These are phyloP conservation scores for Lophium mytilinum DNA, from an alignment of 495 filamentous ascomycete species.

Conservation along the genomic window DNA sequence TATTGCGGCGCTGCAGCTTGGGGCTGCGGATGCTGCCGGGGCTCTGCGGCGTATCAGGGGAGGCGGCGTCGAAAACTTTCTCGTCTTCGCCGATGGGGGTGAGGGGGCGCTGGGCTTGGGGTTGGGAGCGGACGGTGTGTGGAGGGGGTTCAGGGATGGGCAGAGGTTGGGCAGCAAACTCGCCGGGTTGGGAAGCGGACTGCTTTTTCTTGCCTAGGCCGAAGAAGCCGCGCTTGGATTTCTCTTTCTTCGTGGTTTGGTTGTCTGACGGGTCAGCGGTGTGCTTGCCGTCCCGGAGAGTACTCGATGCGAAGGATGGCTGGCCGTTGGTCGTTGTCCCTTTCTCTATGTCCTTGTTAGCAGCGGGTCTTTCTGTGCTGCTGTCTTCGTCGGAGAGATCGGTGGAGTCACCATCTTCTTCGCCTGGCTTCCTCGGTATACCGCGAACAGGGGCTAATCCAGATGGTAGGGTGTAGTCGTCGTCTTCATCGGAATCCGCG, in stretches of 20 bases:
- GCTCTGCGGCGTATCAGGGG: background rate
- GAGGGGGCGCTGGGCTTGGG: slow-evolving; percentile 8
- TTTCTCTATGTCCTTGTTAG: slow-evolving; percentile 25
- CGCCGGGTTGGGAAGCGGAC: background rate
- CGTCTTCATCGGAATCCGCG: slow-evolving; percentile 75
- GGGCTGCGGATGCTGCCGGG: slow-evolving; percentile 7
- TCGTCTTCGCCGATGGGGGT: slow-evolving; percentile 20
- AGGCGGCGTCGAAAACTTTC: slow-evolving; percentile 3
- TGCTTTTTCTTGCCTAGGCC: slow-evolving; percentile 31
- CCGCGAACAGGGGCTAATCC: slow-evolving; percentile 53
- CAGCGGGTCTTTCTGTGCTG: slow-evolving; percentile 22
- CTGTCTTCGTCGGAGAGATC: slow-evolving; percentile 56
- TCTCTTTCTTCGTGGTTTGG: slow-evolving; percentile 12
- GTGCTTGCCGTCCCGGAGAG: slow-evolving; percentile 18
- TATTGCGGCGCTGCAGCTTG: slow-evolving; percentile 21
- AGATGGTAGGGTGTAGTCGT: slow-evolving; percentile 30
- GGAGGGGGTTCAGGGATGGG: background rate
- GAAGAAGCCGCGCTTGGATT: slow-evolving; percentile 28
- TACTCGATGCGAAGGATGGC: slow-evolving; percentile 14
- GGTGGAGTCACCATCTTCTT: slow-evolving; percentile 54
- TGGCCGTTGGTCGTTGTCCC: slow-evolving; percentile 16
- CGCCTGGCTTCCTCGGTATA: slow-evolving; percentile 50
- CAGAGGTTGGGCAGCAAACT: background rate
- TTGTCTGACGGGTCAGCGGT: slow-evolving; percentile 13
- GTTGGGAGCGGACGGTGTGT: slow-evolving; percentile 5